phyloP scores from a whole-genome alignment of 441 rosid species.

The Breynia disticha region DNA sequence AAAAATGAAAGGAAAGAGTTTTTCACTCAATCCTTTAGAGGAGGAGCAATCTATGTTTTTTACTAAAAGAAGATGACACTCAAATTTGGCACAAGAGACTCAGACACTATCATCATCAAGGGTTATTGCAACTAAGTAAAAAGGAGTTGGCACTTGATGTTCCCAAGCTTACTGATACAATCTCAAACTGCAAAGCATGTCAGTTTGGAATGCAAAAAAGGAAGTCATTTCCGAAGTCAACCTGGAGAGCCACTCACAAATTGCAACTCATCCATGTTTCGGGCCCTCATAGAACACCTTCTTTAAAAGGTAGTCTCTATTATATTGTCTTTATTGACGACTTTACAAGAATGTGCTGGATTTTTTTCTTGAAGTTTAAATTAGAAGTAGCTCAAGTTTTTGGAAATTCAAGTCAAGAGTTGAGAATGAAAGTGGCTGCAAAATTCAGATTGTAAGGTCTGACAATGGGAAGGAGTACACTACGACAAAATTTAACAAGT shows the following conservation, averaged over 20 bases:
- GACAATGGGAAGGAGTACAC: constrained; percentile 19
- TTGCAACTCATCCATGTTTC: constrained; percentile 6
- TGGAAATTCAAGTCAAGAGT: constrained; percentile 11
- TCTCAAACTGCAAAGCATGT: constrained; percentile 4
- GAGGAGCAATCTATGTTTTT: not conserved
- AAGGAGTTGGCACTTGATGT: not conserved
- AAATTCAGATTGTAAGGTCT: constrained; percentile 7
- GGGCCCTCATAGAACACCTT: constrained; percentile 6
- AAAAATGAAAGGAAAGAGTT: constrained; percentile 10
- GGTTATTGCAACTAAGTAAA: not conserved
- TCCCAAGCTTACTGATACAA: not conserved
- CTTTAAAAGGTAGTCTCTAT: constrained; percentile 3
- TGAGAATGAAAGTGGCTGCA: constrained; percentile 9
- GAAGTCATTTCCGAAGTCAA: constrained; percentile 1
- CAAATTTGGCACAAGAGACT: constrained; percentile 3
- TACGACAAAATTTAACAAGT: not conserved
- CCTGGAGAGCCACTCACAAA: constrained; percentile 13
- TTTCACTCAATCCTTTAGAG: constrained; percentile 4
- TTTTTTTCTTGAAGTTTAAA: constrained; percentile 12
- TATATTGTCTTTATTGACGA: constrained; percentile 12
- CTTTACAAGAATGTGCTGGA: constrained; percentile 6
- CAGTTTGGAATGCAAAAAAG: constrained; percentile 10
- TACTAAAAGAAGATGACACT: not conserved
- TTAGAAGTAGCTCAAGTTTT: constrained; percentile 9
- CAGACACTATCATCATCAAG: not conserved